Conservation (phyloP, 768 basidiomycete genomes). For the Cyathus striatus region DNA sequence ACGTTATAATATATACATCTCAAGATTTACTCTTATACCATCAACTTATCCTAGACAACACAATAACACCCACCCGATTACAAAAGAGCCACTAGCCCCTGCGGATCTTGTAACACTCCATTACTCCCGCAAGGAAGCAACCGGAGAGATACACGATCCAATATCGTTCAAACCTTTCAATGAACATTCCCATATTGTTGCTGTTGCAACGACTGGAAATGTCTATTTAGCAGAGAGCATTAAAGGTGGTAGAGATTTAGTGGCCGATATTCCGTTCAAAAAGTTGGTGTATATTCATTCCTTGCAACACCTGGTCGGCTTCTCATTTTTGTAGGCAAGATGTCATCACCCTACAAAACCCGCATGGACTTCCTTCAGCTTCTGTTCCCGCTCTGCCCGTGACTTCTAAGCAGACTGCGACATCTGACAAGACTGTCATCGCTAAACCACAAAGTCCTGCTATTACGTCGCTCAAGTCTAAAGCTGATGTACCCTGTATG, state of each 20-base stretch:
- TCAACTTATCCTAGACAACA: slow-evolving; percentile 54
- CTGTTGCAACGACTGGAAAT: slow-evolving; percentile 85
- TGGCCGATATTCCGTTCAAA: slow-evolving; percentile 80
- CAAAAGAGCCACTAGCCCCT: slow-evolving; percentile 65
- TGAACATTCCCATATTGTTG: slow-evolving; percentile 93
- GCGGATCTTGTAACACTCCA: slow-evolving; percentile 74
- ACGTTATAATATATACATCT: slow-evolving; percentile 20
- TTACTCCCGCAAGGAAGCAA: slow-evolving; percentile 76
- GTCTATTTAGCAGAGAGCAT: slow-evolving; percentile 91
- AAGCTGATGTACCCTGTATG: slow-evolving; percentile 66
- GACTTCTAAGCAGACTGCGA: slow-evolving; percentile 22
- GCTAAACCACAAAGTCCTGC: slow-evolving; percentile 12
- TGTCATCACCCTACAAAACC: slow-evolving; percentile 91
- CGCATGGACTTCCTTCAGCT: slow-evolving; percentile 66
- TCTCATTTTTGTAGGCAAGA: slow-evolving; percentile 53
- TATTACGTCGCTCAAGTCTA: slow-evolving; percentile 39
- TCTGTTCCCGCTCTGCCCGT: slow-evolving; percentile 31
- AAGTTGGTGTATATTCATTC: slow-evolving; percentile 41
- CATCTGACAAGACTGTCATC: slow-evolving; percentile 28
- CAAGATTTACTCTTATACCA: slow-evolving; percentile 1
- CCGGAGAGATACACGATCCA: slow-evolving; percentile 90
- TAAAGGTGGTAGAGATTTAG: slow-evolving; percentile 80
- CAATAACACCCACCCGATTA: slow-evolving; percentile 74
- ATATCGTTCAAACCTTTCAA: slow-evolving; percentile 98
- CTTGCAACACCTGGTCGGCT: background rate